Evolutionary conservation across 306 rosid species (phyloP).

Genomic region (Sesbania bispinosa): DNA sequence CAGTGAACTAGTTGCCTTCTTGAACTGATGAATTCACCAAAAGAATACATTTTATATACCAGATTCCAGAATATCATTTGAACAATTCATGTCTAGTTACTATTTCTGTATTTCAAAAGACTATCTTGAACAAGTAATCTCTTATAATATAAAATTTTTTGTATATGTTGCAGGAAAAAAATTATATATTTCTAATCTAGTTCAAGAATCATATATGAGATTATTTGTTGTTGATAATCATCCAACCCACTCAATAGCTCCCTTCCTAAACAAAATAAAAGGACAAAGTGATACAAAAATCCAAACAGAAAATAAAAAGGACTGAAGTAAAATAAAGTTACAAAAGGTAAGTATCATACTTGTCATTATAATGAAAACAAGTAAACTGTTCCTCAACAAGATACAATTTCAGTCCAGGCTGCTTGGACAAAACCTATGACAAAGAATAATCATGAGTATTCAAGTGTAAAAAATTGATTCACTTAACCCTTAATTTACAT

Average conservation of each 20-base stretch:
- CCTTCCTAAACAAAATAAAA: no score
- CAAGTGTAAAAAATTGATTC: constrained; percentile 15
- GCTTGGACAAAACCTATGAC: constrained; percentile 48
- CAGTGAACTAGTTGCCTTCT: neutral
- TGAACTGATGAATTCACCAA: neutral
- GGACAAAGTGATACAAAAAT: no score
- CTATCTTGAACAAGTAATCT: neutral
- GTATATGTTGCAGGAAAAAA: neutral
- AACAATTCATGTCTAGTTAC: neutral
- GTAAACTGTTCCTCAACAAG: constrained; percentile 49
- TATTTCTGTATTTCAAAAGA: neutral
- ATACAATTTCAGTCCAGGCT: constrained; percentile 46
- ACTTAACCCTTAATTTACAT: neutral
- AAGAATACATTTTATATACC: neutral
- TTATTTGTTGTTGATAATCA: neutral
- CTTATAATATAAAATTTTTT: neutral
- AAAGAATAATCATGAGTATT: constrained; percentile 25
- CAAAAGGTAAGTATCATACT: constrained; percentile 44
- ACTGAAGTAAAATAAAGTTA: constrained; percentile 23
- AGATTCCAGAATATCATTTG: neutral
- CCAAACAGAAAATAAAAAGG: neutral
- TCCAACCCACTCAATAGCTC: neutral
- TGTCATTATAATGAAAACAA: constrained; percentile 47
- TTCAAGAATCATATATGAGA: neutral
- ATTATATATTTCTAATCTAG: neutral